Base-by-base conservation (phyloP, 345 rosid genomes). In the Dipteronia dyeriana region DNA sequence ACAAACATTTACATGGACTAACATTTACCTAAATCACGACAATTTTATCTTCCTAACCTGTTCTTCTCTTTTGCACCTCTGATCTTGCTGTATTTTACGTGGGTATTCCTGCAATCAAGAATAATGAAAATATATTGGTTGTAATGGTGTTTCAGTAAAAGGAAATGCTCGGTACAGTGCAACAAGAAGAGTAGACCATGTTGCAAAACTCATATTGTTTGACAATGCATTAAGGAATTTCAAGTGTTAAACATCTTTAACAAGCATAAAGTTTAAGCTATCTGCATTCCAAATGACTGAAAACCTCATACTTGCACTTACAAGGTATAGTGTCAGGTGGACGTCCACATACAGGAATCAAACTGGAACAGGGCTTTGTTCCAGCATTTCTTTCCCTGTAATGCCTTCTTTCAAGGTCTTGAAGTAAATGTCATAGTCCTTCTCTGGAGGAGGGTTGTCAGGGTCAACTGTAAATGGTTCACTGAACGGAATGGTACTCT, bases 381-480 rank as follows among this genome's bases (percentile, higher is more conserved):
- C 89, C 16, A 96, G 80, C 68, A 82, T 76, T 84, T 93, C 97
- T 85, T 92, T 94, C 75, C 97, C 97, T 4, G 95, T 90, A 82
- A 92, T 84, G 67, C 94, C 98, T 70, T 91, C 87, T 78, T 95
- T 90, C 75, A 95, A 86, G 60, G 63, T 82, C 83, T 89, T 89
- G 86, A 93, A 92, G 79, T 90, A 93, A 3, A 82, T 77, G 20
- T 86, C 76, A 82, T 91, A 95, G 78, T 92, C 97, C 90, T 93
- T 95, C 88, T 91, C 97, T 9, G 85, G 88, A 39, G 98, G 98
- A 7, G 92, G 97, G 79, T 92, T 95, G 76, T 91, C 89, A 9
- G 92, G 98, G 86, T 95, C 98, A 64, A 95, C 86, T 20, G 92
- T 92, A 71, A 92, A 95, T 4, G 98, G 87, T 72, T 91, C 93